phyloP scores from a whole-genome alignment of 2,329 filamentous ascomycete genomes.

The Sarocladium oryzae region DNA sequence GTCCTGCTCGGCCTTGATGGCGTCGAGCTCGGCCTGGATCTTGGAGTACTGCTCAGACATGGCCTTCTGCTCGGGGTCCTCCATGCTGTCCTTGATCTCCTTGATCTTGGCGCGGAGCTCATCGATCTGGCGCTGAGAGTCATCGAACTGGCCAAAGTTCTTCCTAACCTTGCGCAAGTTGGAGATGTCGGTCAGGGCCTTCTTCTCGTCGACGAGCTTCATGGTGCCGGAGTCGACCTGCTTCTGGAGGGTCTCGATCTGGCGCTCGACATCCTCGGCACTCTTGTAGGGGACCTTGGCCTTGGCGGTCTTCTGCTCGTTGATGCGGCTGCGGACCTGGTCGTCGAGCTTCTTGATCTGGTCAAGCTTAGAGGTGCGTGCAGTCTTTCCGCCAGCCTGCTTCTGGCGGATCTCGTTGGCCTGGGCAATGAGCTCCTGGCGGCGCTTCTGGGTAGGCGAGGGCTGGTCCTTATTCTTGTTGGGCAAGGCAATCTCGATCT shows the following conservation, averaged over 20 bases:
- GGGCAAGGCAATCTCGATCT: conserved; percentile 76
- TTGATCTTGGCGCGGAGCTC: conserved; percentile 82
- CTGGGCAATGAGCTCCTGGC: conserved; percentile 77
- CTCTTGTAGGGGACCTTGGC: conserved; percentile 80
- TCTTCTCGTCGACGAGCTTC: conserved; percentile 97
- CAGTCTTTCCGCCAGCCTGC: conserved; percentile 81
- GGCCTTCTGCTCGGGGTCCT: conserved; percentile 86
- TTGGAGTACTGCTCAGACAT: conserved; percentile 79
- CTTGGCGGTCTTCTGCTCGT: conserved; percentile 81
- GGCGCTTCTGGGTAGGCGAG: conserved; percentile 72
- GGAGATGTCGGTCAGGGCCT: conserved; percentile 77
- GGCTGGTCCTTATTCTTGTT: conserved; percentile 71
- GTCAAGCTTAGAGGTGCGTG: conserved; percentile 71
- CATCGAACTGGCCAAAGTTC: conserved; percentile 79
- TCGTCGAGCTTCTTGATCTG: conserved; percentile 90
- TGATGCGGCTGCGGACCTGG: conserved; percentile 75
- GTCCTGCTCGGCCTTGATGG: conserved; percentile 88
- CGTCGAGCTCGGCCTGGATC: conserved; percentile 81
- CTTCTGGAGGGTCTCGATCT: conserved; percentile 75
- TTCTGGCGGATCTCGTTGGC: conserved; percentile 78
- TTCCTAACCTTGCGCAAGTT: conserved; percentile 83
- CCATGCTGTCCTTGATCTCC: conserved; percentile 79
- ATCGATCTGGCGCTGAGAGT: conserved; percentile 82
- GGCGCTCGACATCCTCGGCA: conserved; percentile 76
- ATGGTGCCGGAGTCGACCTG: conserved; percentile 84